Evolutionary conservation across 371 early-diverging fungal species (phyloP).

Genomic region (Mucor irregularis): DNA sequence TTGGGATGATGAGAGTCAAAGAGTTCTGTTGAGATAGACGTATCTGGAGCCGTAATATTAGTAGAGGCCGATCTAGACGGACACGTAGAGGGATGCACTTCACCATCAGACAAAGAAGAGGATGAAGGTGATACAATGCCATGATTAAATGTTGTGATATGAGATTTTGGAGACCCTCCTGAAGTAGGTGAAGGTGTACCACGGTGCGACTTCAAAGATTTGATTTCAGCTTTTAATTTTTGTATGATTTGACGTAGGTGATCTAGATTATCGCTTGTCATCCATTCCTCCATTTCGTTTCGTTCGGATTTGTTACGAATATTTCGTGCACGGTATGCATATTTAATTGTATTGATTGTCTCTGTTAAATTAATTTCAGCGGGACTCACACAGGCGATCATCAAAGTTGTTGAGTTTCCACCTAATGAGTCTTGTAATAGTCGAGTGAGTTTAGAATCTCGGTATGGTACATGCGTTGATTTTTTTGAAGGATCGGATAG

Average conservation of each 20-base stretch:
- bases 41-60: slow-evolving; percentile 20
- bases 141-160: slow-evolving; percentile 5
- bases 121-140: slow-evolving; percentile 18
- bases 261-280: slow-evolving; percentile 58
- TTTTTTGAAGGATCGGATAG: slow-evolving; percentile 72
- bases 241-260: slow-evolving; percentile 58
- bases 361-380: slow-evolving; percentile 83
- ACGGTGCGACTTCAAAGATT: slow-evolving; percentile 33
- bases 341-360: slow-evolving; percentile 90
- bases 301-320: slow-evolving; percentile 81
- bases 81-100: slow-evolving; percentile 5
- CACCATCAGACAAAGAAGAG: slow-evolving; percentile 23
- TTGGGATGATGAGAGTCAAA: slow-evolving; percentile 4
- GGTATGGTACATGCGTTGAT: slow-evolving; percentile 87
- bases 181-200: slow-evolving; percentile 19
- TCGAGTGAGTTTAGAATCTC: slow-evolving; percentile 97
- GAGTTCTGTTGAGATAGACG: not conserved
- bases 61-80: slow-evolving; percentile 34
- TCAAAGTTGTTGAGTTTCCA: slow-evolving; percentile 88
- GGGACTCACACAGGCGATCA: slow-evolving; percentile 93
- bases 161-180: slow-evolving; percentile 12
- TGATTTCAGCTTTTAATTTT: slow-evolving; percentile 58
- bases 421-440: slow-evolving; percentile 96
- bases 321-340: slow-evolving; percentile 86
- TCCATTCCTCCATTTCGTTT: slow-evolving; percentile 70